Percentiles rank a stretch among this genome's conserved stretches.
These are phyloP conservation scores for Xylaria sp. DNA, from an alignment of 2,329 filamentous ascomycete species.

Conservation along the genomic window DNA sequence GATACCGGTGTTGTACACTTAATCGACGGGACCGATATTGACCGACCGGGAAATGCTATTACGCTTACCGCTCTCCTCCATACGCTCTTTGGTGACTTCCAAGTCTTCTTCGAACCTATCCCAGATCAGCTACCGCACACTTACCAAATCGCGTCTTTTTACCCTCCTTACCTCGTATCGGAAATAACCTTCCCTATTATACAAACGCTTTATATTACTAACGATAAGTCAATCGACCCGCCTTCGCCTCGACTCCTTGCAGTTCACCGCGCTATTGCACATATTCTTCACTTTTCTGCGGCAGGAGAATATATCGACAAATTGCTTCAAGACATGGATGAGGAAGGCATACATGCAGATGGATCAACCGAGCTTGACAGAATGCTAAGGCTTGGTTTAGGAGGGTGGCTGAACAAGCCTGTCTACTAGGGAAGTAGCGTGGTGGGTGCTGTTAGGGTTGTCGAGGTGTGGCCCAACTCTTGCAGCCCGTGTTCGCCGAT, in stretches of 20 bases:
- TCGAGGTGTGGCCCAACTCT: too few relatives aligned
- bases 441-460: too few relatives aligned
- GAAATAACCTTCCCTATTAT: conserved; percentile 36
- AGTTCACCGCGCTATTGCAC: conserved; percentile 42
- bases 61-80: conserved; percentile 41
- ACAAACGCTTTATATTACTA: conserved; percentile 38
- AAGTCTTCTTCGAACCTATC: conserved; percentile 40
- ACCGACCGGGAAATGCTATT: conserved; percentile 48
- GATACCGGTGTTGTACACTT: conserved; percentile 43
- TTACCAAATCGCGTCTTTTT: conserved; percentile 39
- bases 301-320: conserved; percentile 43
- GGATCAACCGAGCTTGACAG: conserved; percentile 29
- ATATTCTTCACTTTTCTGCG: conserved; percentile 42
- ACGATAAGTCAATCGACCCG: conserved; percentile 38
- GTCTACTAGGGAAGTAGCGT: too few relatives aligned
- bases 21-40: conserved; percentile 48
- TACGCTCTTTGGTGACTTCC: conserved; percentile 40
- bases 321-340: conserved; percentile 37
- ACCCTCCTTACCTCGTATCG: not conserved
- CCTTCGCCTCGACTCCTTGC: conserved; percentile 43
- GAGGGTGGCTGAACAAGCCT: conserved; percentile 12
- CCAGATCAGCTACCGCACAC: conserved; percentile 29
- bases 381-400: conserved; percentile 5
- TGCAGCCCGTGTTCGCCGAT: too few relatives aligned
- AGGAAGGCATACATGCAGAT: conserved; percentile 25